phyloP scores from a whole-genome alignment of 2,329 filamentous ascomycete genomes.

The Aureobasidium sp. region DNA sequence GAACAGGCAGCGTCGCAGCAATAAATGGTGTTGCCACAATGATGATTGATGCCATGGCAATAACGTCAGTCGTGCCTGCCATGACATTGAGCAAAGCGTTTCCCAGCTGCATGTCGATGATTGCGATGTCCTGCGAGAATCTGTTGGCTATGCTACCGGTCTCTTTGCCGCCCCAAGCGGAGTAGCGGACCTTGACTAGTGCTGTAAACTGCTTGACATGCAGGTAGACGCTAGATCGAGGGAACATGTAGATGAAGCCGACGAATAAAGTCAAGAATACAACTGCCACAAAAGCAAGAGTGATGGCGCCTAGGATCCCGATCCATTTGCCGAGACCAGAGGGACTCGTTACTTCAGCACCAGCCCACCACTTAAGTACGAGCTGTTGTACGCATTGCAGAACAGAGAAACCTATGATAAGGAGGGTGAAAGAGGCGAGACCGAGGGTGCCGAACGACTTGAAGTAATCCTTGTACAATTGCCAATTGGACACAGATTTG shows the following conservation, averaged over 20 bases:
- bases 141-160: constrained; percentile 29
- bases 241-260: constrained; percentile 15
- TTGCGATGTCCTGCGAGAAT: constrained; percentile 42
- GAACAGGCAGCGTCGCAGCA: constrained; percentile 34
- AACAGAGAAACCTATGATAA: neutral
- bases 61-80: constrained; percentile 1
- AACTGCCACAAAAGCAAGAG: neutral
- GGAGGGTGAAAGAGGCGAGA: neutral
- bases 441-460: constrained; percentile 10
- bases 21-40: constrained; percentile 35
- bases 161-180: constrained; percentile 14
- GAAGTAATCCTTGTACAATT: constrained; percentile 16
- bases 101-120: constrained; percentile 39
- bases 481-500: neutral
- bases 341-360: constrained; percentile 30
- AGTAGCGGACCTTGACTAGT: constrained; percentile 15
- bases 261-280: neutral
- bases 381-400: constrained; percentile 11
- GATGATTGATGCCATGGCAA: constrained; percentile 16
- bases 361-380: constrained; percentile 18
- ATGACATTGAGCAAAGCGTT: constrained; percentile 15
- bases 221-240: constrained; percentile 17
- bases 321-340: neutral
- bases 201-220: constrained; percentile 17
- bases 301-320: constrained; percentile 11